These are phyloP conservation scores for Ganoderma lucidum DNA, from an alignment of 1,284 basidiomycete species.

Conservation along the genomic window DNA sequence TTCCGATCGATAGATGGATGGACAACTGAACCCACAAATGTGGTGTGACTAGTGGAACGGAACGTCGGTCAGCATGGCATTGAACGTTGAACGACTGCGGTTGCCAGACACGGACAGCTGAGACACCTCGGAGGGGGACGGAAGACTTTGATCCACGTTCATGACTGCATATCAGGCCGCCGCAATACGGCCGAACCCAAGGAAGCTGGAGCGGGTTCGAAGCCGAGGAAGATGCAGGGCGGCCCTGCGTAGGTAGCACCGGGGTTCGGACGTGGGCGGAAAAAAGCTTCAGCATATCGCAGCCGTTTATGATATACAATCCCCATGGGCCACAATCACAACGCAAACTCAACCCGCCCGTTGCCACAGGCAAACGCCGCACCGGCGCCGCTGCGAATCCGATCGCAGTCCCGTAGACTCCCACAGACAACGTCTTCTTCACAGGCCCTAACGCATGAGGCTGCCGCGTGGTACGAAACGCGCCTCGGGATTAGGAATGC, in stretches of 20 bases:
- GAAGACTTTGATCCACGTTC: not conserved
- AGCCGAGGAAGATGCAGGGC: not conserved
- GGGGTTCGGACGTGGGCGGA: slow-evolving; percentile 1
- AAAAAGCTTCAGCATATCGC: not conserved
- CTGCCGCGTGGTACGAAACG: not conserved
- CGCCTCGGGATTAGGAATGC: not conserved
- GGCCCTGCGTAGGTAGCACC: not conserved
- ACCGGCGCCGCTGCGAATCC: not conserved
- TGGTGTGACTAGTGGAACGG: not conserved
- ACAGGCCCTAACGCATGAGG: not conserved
- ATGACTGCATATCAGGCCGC: not conserved
- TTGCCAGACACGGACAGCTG: not conserved
- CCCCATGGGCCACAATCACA: not conserved
- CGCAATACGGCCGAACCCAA: not conserved
- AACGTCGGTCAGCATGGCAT: not conserved
- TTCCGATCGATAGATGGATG: not conserved
- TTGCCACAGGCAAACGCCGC: slow-evolving; percentile 1
- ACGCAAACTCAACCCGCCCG: not conserved
- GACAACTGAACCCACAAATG: not conserved
- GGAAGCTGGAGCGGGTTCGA: not conserved
- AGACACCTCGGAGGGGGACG: not conserved
- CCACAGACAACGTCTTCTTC: not conserved
- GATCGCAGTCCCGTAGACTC: not conserved
- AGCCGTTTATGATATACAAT: not conserved
- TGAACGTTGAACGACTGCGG: not conserved